Evolutionary conservation across 2,329 filamentous ascomycete species (phyloP), one percentile per base, ranked within the genome.

Genomic region (Epichloe glyceriae): DNA sequence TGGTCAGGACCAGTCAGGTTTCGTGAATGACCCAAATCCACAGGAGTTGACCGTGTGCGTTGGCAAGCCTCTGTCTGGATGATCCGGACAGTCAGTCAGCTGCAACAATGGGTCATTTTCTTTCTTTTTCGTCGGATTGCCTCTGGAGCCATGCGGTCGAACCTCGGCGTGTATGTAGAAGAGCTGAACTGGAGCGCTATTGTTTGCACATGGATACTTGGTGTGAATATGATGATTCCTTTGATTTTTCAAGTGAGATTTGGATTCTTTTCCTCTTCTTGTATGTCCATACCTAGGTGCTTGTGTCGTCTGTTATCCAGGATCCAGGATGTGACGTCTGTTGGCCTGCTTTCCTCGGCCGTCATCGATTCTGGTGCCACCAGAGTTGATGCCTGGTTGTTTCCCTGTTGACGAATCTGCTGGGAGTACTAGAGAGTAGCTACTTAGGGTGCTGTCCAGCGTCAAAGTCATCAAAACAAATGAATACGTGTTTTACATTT

Each of bases 1-100:
- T 41, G 76, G 73, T 2, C 60, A 63, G 4, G 80, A 85, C 61
- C 80, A 83, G 65, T 79, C 78, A 19, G 83, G 83, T 1, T 78
- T 75, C 52, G 72, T 86, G 19, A 77, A 72, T 53, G 80, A 82
- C 60, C 64, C 69, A 2, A 71, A 70, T 49, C 81, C 82, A 1
- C 64, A 68, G 61, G 58, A 78, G 52, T 68, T 83, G 57, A 79
- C 74, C 1, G 71, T 84, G 47, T 72, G 71, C 2, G 68, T 84
- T 35, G 80, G 80, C 12, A 76, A 54, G 44, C 60, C 60, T 14
- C 47, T 63, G 37, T 55, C 35, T 52, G 37, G 34, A 34, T 53
- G 42, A 50, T 8, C 5, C 34, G 17, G 14, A 15, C 2, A 22
- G 22, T 7, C 14, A 10, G 26, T 30, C 26, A 30, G 3, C 8